These are phyloP conservation scores for Tuber melanosporum DNA, from an alignment of 495 filamentous ascomycete species.

Conservation along the genomic window DNA sequence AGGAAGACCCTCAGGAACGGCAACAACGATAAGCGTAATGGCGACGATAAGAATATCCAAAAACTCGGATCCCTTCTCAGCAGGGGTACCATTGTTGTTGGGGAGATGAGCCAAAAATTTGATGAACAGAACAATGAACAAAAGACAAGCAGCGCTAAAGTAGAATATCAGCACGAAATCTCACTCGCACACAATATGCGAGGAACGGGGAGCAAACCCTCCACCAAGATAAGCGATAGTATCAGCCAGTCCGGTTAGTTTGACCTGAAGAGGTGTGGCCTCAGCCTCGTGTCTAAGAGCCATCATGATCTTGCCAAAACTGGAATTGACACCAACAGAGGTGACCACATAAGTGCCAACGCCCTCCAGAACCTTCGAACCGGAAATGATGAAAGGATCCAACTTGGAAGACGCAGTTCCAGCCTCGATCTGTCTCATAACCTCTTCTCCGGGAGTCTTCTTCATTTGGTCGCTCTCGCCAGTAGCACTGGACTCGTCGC, in stretches of 20 bases:
- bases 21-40: conserved; percentile 91
- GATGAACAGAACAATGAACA: conserved; percentile 91
- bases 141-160: conserved; percentile 65
- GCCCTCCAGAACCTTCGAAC: conserved; percentile 86
- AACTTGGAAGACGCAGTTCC: conserved; percentile 70
- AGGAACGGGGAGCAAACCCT: conserved; percentile 23
- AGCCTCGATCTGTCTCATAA: conserved; percentile 70
- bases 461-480: conserved; percentile 77
- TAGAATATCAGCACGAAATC: conserved; percentile 24
- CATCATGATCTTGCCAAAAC: conserved; percentile 90
- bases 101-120: conserved; percentile 69
- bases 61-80: conserved; percentile 78
- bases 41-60: conserved; percentile 90
- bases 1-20: conserved; percentile 87
- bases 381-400: conserved; percentile 92
- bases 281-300: conserved; percentile 82
- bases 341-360: conserved; percentile 83
- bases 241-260: conserved; percentile 83
- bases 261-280: conserved; percentile 88
- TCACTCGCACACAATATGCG: conserved; percentile 18
- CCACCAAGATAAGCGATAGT: conserved; percentile 90
- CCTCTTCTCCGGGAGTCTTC: conserved; percentile 67
- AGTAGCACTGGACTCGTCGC: conserved; percentile 76
- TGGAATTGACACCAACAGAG: conserved; percentile 77
- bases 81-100: conserved; percentile 50